Evolutionary conservation across 1,139 yeast genomes (phyloP).

Genomic region (Kodamaea fungicola): DNA sequence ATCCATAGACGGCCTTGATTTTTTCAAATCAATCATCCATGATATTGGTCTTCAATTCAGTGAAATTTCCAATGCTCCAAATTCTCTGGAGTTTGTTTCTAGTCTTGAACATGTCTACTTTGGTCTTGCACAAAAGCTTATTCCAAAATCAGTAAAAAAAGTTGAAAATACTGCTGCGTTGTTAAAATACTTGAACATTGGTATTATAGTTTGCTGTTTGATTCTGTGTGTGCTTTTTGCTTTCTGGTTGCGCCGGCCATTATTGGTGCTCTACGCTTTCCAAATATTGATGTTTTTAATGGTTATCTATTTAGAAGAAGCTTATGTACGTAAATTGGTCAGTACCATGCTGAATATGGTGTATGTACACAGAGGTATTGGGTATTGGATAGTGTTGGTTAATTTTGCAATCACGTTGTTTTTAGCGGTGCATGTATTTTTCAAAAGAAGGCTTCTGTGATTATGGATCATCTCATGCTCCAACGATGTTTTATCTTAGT

Average conservation of each 20-base stretch:
- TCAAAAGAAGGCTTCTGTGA: neutral
- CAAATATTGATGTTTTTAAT: conserved; percentile 1
- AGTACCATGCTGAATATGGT: neutral
- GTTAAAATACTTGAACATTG: conserved; percentile 3
- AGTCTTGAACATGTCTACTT: conserved; percentile 36
- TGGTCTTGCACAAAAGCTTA: conserved; percentile 3
- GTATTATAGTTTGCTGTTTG: conserved; percentile 1
- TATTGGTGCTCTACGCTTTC: neutral
- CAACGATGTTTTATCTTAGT: no score
- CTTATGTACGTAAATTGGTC: conserved; percentile 2
- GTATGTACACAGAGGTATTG: conserved; percentile 4
- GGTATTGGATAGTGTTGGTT: conserved; percentile 4
- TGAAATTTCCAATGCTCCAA: conserved; percentile 32
- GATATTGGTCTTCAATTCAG: conserved; percentile 52
- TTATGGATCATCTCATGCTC: no score
- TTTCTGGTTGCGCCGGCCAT: conserved; percentile 4
- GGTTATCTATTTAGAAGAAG: conserved; percentile 2
- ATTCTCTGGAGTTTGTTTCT: conserved; percentile 36
- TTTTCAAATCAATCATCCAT: conserved; percentile 42
- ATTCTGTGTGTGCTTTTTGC: conserved; percentile 4
- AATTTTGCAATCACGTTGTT: conserved; percentile 1
- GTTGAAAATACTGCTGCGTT: conserved; percentile 3
- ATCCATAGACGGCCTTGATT: conserved; percentile 39
- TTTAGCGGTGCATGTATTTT: conserved; percentile 3
- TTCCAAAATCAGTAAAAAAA: conserved; percentile 3